Evolutionary conservation across 495 filamentous ascomycete genomes (phyloP).

Genomic region (Xylaria flabelliformis): DNA sequence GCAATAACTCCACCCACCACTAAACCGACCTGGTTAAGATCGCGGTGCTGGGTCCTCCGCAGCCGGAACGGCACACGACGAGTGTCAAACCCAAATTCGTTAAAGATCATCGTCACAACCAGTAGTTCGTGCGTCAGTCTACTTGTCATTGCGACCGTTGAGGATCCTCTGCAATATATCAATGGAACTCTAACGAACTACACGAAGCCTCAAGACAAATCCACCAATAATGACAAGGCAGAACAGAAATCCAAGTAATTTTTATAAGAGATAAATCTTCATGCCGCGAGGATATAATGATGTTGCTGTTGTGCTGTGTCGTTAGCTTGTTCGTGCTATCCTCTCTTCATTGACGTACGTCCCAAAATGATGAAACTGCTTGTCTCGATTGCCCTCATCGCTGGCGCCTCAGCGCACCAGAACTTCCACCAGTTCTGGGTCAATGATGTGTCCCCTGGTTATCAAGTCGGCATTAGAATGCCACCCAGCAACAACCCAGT

Average conservation of each 20-base stretch:
- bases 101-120: not conserved
- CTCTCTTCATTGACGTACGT: not conserved
- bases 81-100: not conserved
- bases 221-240: not conserved
- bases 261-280: not conserved
- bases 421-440: constrained; percentile 51
- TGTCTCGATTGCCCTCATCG: constrained; percentile 28
- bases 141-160: not conserved
- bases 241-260: not conserved
- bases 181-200: not conserved
- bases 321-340: not conserved
- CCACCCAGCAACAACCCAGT: constrained; percentile 46
- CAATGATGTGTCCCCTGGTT: constrained; percentile 45
- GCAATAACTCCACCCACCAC: constrained; percentile 16
- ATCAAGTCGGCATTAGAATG: constrained; percentile 46
- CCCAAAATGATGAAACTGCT: constrained; percentile 29
- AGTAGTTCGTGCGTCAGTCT: not conserved
- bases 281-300: not conserved
- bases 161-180: not conserved
- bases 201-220: not conserved
- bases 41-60: constrained; percentile 9
- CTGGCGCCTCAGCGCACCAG: constrained; percentile 43
- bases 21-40: not conserved
- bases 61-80: constrained; percentile 7
- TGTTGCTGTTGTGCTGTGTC: too few relatives aligned